Evolutionary conservation across 768 basidiomycete genomes (phyloP).

Genomic region (Dioszegia hungarica): DNA sequence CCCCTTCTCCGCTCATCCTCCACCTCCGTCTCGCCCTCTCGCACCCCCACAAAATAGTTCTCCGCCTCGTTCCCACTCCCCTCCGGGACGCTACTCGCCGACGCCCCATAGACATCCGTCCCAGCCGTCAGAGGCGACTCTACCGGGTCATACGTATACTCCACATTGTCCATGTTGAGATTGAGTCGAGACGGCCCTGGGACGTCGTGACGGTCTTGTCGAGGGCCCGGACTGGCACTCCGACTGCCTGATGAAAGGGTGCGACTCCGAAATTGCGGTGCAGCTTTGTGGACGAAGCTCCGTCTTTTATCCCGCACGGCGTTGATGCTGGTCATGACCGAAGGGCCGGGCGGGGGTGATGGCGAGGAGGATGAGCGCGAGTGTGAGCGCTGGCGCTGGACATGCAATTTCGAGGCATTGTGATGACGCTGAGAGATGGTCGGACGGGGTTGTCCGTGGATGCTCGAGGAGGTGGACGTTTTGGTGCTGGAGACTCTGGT

Average conservation of each 20-base stretch:
- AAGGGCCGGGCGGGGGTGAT: constrained; percentile 29
- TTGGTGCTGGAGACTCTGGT: constrained; percentile 5
- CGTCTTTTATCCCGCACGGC: constrained; percentile 16
- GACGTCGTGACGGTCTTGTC: not conserved
- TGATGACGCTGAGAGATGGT: constrained; percentile 3
- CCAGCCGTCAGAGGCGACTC: constrained; percentile 5
- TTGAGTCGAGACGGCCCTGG: constrained; percentile 2
- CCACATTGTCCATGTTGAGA: not conserved
- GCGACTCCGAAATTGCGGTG: not conserved
- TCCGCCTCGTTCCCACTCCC: constrained; percentile 16
- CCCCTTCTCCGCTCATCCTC: constrained; percentile 12
- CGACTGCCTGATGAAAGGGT: not conserved
- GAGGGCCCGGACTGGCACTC: not conserved
- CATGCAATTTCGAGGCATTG: constrained; percentile 13
- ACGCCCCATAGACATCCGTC: constrained; percentile 26
- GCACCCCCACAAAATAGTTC: constrained; percentile 20
- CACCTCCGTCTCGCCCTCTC: constrained; percentile 25
- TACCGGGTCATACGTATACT: not conserved
- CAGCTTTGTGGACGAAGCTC: constrained; percentile 5
- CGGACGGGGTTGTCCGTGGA: constrained; percentile 10
- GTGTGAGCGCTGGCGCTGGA: constrained; percentile 19
- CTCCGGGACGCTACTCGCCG: constrained; percentile 23
- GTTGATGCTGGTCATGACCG: not conserved
- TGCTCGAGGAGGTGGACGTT: not conserved
- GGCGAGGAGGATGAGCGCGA: constrained; percentile 42